These are phyloP conservation scores for Neurospora sp. DNA, from an alignment of 495 filamentous ascomycete species.

Conservation along the genomic window DNA sequence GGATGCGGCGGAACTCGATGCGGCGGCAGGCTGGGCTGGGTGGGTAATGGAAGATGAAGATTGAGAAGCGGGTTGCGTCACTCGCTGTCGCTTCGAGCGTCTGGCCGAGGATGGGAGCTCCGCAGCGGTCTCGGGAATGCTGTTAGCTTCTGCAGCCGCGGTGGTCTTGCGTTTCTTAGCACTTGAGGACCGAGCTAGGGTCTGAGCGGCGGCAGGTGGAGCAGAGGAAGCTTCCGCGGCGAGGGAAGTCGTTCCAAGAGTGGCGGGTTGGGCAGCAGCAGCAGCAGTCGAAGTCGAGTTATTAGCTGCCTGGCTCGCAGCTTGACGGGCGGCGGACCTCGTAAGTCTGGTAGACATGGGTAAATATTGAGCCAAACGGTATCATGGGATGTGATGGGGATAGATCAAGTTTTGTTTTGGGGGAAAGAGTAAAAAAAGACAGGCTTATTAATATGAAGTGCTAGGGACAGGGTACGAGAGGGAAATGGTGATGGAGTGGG, in stretches of 20 bases:
- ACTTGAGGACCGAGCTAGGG: constrained; percentile 16
- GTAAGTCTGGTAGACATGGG: constrained; percentile 83
- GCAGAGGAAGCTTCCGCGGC: constrained; percentile 16
- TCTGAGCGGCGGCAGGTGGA: constrained; percentile 34
- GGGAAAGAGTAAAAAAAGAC: not conserved
- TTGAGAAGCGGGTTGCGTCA: constrained; percentile 20
- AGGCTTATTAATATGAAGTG: not conserved
- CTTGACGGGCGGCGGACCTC: constrained; percentile 68
- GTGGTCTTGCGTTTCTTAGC: constrained; percentile 33
- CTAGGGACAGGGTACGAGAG: not conserved
- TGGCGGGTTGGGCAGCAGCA: constrained; percentile 28
- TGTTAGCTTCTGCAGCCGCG: constrained; percentile 9
- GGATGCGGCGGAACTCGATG: constrained; percentile 12
- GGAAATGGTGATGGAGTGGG: constrained; percentile 1
- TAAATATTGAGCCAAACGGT: constrained; percentile 23
- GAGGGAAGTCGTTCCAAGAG: constrained; percentile 3
- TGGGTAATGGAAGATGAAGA: constrained; percentile 1
- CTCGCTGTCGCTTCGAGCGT: constrained; percentile 43
- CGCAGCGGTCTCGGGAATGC: constrained; percentile 17
- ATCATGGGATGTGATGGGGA: constrained; percentile 6
- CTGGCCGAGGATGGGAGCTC: constrained; percentile 31
- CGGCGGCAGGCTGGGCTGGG: constrained; percentile 10
- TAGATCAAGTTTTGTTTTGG: not conserved
- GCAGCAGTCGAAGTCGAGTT: constrained; percentile 31
- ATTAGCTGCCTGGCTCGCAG: constrained; percentile 46